A percentile compares a stretch with the other conserved stretches of the same genome.
Conservation (phyloP, 2,329 filamentous ascomycete genomes). For the Fusarium sp. region DNA sequence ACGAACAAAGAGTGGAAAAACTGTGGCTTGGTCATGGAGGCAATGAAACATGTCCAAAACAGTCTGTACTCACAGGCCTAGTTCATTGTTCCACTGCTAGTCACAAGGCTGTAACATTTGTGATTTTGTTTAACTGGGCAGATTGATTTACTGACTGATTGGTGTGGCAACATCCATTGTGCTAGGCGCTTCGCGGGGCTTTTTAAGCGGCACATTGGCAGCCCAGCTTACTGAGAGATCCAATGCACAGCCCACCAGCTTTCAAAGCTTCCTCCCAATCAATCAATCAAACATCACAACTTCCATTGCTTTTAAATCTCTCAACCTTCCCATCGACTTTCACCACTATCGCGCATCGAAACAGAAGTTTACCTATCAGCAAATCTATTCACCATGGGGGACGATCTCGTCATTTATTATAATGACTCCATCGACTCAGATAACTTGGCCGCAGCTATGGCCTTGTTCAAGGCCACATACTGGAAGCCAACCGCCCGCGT, state of each 20-base stretch:
- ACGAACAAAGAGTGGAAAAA: slow-evolving; percentile 20
- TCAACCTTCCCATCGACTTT: slow-evolving; percentile 13
- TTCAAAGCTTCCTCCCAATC: slow-evolving; percentile 6
- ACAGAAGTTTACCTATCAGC: background rate
- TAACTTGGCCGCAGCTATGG: slow-evolving; percentile 38
- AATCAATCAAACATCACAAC: slow-evolving; percentile 5
- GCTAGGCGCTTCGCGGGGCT: slow-evolving; percentile 25
- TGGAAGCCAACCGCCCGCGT: slow-evolving; percentile 18
- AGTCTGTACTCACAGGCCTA: background rate
- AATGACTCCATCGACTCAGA: slow-evolving; percentile 44
- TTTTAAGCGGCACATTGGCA: slow-evolving; percentile 10
- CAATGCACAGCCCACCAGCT: slow-evolving; percentile 20
- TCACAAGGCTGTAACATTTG: slow-evolving; percentile 7
- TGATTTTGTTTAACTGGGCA: background rate
- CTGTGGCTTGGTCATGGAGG: slow-evolving; percentile 8
- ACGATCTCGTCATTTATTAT: slow-evolving; percentile 38
- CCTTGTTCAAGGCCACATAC: slow-evolving; percentile 24
- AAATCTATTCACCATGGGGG: slow-evolving; percentile 16
- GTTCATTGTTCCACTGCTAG: background rate
- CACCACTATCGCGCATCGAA: slow-evolving; percentile 4
- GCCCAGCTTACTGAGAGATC: background rate
- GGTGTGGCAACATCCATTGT: background rate
- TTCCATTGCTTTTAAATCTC: slow-evolving; percentile 22
- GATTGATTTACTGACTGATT: slow-evolving; percentile 4
- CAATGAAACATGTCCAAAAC: slow-evolving; percentile 17